Conservation (phyloP, 2,329 filamentous ascomycete genomes). For the Cladorrhinum sp. region DNA sequence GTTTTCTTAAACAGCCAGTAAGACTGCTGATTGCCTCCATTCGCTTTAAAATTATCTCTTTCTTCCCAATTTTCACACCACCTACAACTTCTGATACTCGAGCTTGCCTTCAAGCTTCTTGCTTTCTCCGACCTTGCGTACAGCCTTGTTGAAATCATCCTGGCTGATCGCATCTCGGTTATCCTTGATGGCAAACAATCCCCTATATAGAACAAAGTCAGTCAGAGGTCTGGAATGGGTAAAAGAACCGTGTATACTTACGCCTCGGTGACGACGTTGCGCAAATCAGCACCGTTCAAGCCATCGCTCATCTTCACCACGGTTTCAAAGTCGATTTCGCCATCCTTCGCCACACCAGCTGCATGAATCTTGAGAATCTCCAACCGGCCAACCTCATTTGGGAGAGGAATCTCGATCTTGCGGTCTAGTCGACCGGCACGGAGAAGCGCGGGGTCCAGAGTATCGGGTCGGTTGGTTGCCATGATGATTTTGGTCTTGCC, state of each 20-base stretch:
- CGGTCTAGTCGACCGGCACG: slow-evolving; percentile 90
- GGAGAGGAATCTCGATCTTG: slow-evolving; percentile 96
- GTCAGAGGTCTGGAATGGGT: slow-evolving; percentile 26
- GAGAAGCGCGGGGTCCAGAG: slow-evolving; percentile 86
- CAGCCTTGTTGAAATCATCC: slow-evolving; percentile 99
- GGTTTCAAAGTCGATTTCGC: slow-evolving; percentile 97
- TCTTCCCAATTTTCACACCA: not conserved
- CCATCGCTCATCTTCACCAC: slow-evolving; percentile 99
- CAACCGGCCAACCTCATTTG: slow-evolving; percentile 92
- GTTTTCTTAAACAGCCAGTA: too few relatives aligned
- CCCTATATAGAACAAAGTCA: slow-evolving; percentile 49
- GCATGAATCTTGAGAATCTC: slow-evolving; percentile 99
- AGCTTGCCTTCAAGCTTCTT: slow-evolving; percentile 99
- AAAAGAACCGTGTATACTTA: slow-evolving; percentile 50
- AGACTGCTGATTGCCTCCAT: not conserved
- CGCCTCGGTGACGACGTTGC: slow-evolving; percentile 98
- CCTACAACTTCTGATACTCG: slow-evolving; percentile 91
- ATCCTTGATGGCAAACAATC: slow-evolving; percentile 96
- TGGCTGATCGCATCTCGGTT: slow-evolving; percentile 95
- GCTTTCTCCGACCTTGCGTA: slow-evolving; percentile 91
- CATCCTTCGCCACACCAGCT: slow-evolving; percentile 79
- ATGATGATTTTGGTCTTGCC: slow-evolving; percentile 99
- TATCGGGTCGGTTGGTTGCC: slow-evolving; percentile 97
- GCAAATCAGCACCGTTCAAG: slow-evolving; percentile 92
- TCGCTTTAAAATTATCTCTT: not conserved